These are phyloP conservation scores for Fremontodendron californicum DNA, from an alignment of 345 rosid species.

Conservation along the genomic window DNA sequence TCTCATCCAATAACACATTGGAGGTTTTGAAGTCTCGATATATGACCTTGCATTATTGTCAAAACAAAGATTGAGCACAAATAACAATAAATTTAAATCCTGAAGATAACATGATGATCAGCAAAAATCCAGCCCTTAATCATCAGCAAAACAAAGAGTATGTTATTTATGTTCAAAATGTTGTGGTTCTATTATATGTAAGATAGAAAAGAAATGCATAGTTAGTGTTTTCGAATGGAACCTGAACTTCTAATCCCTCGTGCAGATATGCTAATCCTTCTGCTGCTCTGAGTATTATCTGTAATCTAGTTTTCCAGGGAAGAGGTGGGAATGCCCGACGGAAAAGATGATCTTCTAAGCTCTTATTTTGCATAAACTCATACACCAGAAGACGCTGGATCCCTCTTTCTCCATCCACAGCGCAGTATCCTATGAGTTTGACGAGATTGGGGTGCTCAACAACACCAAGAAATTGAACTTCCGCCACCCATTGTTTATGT, in stretches of 20 bases:
- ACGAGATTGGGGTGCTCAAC: slow-evolving; percentile 81
- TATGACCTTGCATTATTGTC: slow-evolving; percentile 45
- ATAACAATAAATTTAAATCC: not conserved
- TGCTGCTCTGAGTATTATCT: slow-evolving; percentile 74
- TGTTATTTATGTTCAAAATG: not conserved
- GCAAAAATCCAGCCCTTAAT: not conserved
- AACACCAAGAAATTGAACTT: slow-evolving; percentile 79
- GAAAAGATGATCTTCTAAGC: slow-evolving; percentile 93
- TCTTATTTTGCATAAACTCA: slow-evolving; percentile 70
- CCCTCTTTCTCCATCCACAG: slow-evolving; percentile 65
- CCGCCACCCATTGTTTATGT: slow-evolving; percentile 92
- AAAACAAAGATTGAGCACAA: not conserved
- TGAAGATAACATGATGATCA: not conserved
- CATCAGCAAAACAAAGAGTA: not conserved
- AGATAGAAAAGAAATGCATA: not conserved
- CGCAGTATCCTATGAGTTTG: slow-evolving; percentile 82
- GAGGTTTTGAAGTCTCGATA: slow-evolving; percentile 81
- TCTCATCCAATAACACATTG: slow-evolving; percentile 67
- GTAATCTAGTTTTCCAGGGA: slow-evolving; percentile 65
- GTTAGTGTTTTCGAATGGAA: slow-evolving; percentile 13
- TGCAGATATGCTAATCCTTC: slow-evolving; percentile 83
- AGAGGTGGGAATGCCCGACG: slow-evolving; percentile 43
- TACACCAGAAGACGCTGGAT: slow-evolving; percentile 76
- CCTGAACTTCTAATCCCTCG: slow-evolving; percentile 76
- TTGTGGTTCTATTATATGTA: not conserved